Evolutionary conservation across 2,329 filamentous ascomycete genomes (phyloP), one percentile per base, ranked within the genome.

Genomic region (Cadophora malorum): DNA sequence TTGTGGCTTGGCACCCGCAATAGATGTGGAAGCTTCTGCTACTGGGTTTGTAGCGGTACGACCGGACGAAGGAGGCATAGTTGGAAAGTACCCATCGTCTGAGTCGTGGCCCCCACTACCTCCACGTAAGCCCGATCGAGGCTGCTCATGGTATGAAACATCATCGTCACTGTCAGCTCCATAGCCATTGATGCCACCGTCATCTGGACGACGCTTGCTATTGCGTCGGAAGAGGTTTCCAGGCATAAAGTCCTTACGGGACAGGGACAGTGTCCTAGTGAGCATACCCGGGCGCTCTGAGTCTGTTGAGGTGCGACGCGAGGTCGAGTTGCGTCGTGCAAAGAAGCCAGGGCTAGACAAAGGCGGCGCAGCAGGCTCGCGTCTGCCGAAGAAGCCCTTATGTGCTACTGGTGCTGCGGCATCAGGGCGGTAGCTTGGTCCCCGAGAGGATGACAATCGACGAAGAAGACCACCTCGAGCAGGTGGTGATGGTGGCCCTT

Each of bases 241-340:
- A 1, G 80, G 72, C 7, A 72, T 81, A 23, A 83, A 81, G 66
- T 87, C 84, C 14, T 82, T 85, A 23, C 84, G 83, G 7, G 85
- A 87, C 6, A 90, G 81, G 2, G 89, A 92, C 65, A 91, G 79
- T 0, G 88, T 89, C 33, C 90, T 83, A 61, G 83, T 83, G 19
- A 89, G 78, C 61, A 80, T 77, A 31, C 73, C 70, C 10, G 78
- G 76, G 14, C 80, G 79, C 21, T 80, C 77, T 0, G 78, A 79
- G 16, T 82, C 79, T 0, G 76, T 78, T 0, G 79, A 80, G 23
- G 74, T 76, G 25, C 81, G 81, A 33, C 79, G 72, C 19, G 73
- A 72, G n/a, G 61, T 63, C 14, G 82, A 83, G 47, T 85, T 76
- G 16, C 81, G 82, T n/a, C 84, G 81, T 69, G 84, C 79, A 49